Evolutionary conservation across 73 alveolate species (phyloP).

Genomic region (Urostyla sp.): DNA sequence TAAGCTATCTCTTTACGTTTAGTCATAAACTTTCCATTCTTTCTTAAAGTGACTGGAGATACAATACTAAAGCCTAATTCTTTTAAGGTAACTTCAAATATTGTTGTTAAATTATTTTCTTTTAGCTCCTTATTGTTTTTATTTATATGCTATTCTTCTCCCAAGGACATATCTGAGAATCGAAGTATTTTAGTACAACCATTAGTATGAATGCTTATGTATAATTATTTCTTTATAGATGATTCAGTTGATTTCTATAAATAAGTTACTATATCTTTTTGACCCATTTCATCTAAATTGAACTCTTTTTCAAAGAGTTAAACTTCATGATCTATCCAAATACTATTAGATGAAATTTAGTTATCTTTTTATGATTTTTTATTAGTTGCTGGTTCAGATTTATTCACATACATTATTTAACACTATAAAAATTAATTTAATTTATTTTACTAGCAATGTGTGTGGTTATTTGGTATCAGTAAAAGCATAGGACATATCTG

Average conservation of each 20-base stretch:
- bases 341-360: no score
- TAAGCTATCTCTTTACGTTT: slow-evolving; percentile 28
- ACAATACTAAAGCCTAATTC: slow-evolving; percentile 11
- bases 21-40: not conserved
- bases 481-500: slow-evolving; percentile 18
- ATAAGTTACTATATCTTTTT: no score
- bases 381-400: no score
- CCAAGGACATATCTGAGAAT: slow-evolving; percentile 26
- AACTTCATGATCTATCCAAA: no score
- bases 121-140: not conserved
- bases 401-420: no score
- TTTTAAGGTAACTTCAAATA: not conserved
- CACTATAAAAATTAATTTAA: slow-evolving; percentile 8
- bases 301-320: no score
- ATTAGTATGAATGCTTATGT: slow-evolving; percentile 17
- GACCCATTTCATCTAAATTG: no score
- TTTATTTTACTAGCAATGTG: not conserved
- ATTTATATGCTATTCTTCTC: not conserved
- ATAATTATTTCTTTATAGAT: not conserved
- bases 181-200: slow-evolving; percentile 36
- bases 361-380: no score
- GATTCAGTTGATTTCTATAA: no score
- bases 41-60: not conserved
- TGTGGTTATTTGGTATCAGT: slow-evolving; percentile 3
- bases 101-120: not conserved